Base-by-base conservation (phyloP, 306 rosid genomes). In the Gastrolobium villosum region DNA sequence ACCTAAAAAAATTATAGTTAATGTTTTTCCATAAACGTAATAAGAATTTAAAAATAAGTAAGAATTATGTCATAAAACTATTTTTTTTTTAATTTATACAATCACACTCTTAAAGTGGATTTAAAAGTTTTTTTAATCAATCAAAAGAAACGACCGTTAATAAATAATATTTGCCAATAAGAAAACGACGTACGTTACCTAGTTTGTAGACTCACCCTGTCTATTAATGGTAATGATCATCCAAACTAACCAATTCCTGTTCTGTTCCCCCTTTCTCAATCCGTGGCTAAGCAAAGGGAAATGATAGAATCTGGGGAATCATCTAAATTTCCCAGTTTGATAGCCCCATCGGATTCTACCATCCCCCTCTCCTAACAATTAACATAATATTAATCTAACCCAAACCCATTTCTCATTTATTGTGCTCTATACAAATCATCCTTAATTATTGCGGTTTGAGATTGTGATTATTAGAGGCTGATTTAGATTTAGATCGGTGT, bases 191-290 rank as follows among this genome's bases (percentile, higher is more conserved):
- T 46, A 67, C 40, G 43, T 46, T 31, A 70, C 48, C 35, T 13
- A 32, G 14, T 45, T 67, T 66, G 40, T 55, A 30, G 46, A 49
- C 9, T 46, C 4, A 31, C 1, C 44, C 9, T 37, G 13, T 72
- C 67, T 35, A 57, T 43, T 30, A 43, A 57, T 57, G 52, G 76
- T 3, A 37, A 71, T 31, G 52, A 54, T 72, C 77, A 10, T 44
- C 40, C 20, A 28, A 66, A 20, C 39, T 11, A 4, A 8, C 53
- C 10, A 57, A 9, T 3, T 10, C 5, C 6, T 45, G 26, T 30
- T 46, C 57, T 45, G 56, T 43, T 10, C 7, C 72, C 30, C 52
- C 4, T 46, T 46, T 46, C 5, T 4, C 52, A 46, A 0, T n/a
- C 2, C 10, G 30, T 30, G 30, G 6, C 43, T 4, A 28, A 30